These are phyloP conservation scores for Recurvomyces mirabilis DNA, from an alignment of 495 filamentous ascomycete genomes.

Conservation along the genomic window DNA sequence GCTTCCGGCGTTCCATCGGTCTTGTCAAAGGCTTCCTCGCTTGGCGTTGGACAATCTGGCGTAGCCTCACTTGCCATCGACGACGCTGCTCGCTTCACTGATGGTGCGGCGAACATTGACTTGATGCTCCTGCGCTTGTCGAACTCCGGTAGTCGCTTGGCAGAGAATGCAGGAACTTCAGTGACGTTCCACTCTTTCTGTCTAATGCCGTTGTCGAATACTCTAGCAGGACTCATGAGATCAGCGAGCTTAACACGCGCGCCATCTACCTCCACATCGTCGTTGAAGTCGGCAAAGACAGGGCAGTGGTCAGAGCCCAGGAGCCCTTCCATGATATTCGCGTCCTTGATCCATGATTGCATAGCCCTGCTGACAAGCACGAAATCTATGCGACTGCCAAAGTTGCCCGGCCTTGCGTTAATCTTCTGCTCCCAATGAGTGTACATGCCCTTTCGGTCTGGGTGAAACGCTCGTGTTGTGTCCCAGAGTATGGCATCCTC, in stretches of 20 bases:
- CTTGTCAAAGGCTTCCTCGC: not conserved
- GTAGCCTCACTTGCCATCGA: too few species aligned
- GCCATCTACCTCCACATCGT: conserved; percentile 44
- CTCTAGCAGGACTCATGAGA: conserved; percentile 66
- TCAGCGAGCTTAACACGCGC: conserved; percentile 49
- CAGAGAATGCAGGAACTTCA: conserved; percentile 62
- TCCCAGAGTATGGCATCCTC: conserved; percentile 73
- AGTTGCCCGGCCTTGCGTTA: conserved; percentile 83
- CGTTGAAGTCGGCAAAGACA: conserved; percentile 68
- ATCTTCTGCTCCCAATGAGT: conserved; percentile 87
- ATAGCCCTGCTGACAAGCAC: conserved; percentile 73
- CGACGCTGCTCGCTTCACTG: not conserved
- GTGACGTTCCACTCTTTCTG: conserved; percentile 54
- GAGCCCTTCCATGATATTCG: conserved; percentile 92
- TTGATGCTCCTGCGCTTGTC: conserved; percentile 73
- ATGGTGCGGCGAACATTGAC: conserved; percentile 65
- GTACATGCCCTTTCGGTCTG: conserved; percentile 75
- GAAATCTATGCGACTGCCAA: conserved; percentile 85
- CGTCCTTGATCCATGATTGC: conserved; percentile 70
- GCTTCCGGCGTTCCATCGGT: not conserved
- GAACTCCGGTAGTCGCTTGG: conserved; percentile 78
- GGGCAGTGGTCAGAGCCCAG: conserved; percentile 97
- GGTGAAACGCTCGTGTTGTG: conserved; percentile 75
- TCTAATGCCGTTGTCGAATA: conserved; percentile 61
- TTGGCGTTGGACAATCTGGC: too few species aligned